These are phyloP conservation scores for apple (Malus domestica) DNA, from an alignment of 306 rosid species.

Conservation along the genomic window DNA sequence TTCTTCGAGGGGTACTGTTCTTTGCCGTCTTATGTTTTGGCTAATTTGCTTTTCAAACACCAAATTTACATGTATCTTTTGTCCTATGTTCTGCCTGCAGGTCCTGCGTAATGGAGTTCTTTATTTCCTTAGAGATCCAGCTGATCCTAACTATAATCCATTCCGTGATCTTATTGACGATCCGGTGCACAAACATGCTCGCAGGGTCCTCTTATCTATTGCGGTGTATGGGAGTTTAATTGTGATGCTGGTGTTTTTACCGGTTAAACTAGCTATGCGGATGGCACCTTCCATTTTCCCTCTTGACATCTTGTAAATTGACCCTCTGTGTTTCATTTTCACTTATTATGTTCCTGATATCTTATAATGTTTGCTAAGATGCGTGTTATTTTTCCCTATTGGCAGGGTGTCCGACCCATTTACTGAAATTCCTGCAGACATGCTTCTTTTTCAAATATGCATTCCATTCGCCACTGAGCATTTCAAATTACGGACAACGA, in stretches of 20 bases:
- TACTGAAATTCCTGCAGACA: slow-evolving; percentile 97
- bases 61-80: not conserved
- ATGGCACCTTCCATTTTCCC: slow-evolving; percentile 88
- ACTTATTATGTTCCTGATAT: not conserved
- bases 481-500: slow-evolving; percentile 88
- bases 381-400: slow-evolving; percentile 13
- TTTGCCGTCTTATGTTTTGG: slow-evolving; percentile 1
- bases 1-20: slow-evolving; percentile 89
- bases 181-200: slow-evolving; percentile 99
- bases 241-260: slow-evolving; percentile 96
- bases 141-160: slow-evolving; percentile 98
- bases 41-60: slow-evolving; percentile 3
- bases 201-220: slow-evolving; percentile 89
- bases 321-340: slow-evolving; percentile 8
- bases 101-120: slow-evolving; percentile 95
- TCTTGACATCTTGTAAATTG: slow-evolving; percentile 86
- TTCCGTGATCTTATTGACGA: slow-evolving; percentile 98
- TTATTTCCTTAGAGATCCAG: slow-evolving; percentile 96
- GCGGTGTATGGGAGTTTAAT: slow-evolving; percentile 97
- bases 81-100: slow-evolving; percentile 35
- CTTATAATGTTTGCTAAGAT: slow-evolving; percentile 12
- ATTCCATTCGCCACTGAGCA: slow-evolving; percentile 97
- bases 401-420: slow-evolving; percentile 96
- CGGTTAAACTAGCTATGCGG: slow-evolving; percentile 95
- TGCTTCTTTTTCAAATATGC: slow-evolving; percentile 97